A percentile compares a stretch with the other conserved stretches of the same genome.
phyloP scores from a whole-genome alignment of 495 filamentous ascomycete species.

The Chaetomium tenue region DNA sequence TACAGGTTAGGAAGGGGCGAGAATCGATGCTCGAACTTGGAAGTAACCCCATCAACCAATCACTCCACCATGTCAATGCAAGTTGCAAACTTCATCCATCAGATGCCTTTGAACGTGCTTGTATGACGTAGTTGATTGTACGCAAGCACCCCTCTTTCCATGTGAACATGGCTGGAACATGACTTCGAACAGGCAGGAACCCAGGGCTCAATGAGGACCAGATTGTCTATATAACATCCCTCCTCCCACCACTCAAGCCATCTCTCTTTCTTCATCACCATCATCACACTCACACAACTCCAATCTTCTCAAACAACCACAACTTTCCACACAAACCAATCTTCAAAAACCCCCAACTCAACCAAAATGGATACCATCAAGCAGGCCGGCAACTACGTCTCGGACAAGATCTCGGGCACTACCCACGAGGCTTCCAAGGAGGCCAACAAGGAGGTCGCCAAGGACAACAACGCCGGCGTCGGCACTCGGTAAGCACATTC shows the following conservation, averaged over 20 bases:
- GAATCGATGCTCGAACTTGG: too few species aligned
- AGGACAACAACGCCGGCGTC: slow-evolving; percentile 53
- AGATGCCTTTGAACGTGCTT: too few species aligned
- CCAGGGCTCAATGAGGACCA: background rate
- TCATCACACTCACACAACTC: slow-evolving; percentile 13
- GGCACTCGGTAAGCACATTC: slow-evolving; percentile 49
- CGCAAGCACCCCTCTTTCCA: background rate
- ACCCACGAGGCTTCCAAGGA: slow-evolving; percentile 56
- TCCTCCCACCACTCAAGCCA: slow-evolving; percentile 14
- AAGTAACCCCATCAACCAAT: too few species aligned
- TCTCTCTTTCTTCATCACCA: slow-evolving; percentile 27
- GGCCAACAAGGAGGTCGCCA: slow-evolving; percentile 64
- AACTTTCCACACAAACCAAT: slow-evolving; percentile 34
- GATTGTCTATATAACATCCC: slow-evolving; percentile 32
- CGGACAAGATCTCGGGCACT: slow-evolving; percentile 56
- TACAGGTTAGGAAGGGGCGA: too few species aligned
- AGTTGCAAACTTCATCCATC: too few species aligned
- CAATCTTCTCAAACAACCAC: slow-evolving; percentile 24
- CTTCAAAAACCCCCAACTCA: slow-evolving; percentile 34
- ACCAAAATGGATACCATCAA: slow-evolving; percentile 58
- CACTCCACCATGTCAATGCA: too few species aligned
- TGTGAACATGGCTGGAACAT: background rate
- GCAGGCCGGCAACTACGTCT: slow-evolving; percentile 60
- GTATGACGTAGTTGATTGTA: slow-evolving; percentile 4
- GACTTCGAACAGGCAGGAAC: background rate